These are phyloP conservation scores for Lodderomyces pseudojiufengensis DNA, from an alignment of 1,139 yeast genomes.

Conservation along the genomic window DNA sequence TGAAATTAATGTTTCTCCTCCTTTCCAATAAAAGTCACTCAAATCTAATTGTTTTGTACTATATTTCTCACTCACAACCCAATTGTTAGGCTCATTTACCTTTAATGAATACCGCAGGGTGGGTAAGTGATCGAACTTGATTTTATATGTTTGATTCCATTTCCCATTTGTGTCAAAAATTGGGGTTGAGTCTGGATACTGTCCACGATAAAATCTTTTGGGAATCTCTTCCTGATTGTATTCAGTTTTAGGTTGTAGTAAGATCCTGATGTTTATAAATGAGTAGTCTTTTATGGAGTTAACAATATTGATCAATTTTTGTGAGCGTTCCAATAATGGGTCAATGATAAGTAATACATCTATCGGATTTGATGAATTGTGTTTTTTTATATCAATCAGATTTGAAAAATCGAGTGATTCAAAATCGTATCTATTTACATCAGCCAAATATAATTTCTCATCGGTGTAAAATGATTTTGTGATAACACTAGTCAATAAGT, in stretches of 20 bases:
- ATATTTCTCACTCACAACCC: slow-evolving; percentile 53
- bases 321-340: slow-evolving; percentile 70
- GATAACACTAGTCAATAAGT: slow-evolving; percentile 37
- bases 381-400: slow-evolving; percentile 28
- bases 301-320: slow-evolving; percentile 51
- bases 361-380: slow-evolving; percentile 24
- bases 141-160: slow-evolving; percentile 12
- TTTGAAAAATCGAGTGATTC: slow-evolving; percentile 30
- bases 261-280: slow-evolving; percentile 50
- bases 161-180: slow-evolving; percentile 39
- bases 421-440: slow-evolving; percentile 45
- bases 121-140: slow-evolving; percentile 35
- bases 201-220: slow-evolving; percentile 57
- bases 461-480: slow-evolving; percentile 46
- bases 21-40: slow-evolving; percentile 51
- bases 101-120: slow-evolving; percentile 53
- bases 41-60: slow-evolving; percentile 48
- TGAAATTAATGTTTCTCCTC: slow-evolving; percentile 14
- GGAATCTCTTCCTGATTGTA: slow-evolving; percentile 35
- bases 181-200: slow-evolving; percentile 34
- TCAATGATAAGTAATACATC: slow-evolving; percentile 63
- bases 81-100: slow-evolving; percentile 59
- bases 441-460: slow-evolving; percentile 30
- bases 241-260: slow-evolving; percentile 53
- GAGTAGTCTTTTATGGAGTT: slow-evolving; percentile 39